Evolutionary conservation across 1,284 basidiomycete species (phyloP).

Genomic region (Puccinia coronata): DNA sequence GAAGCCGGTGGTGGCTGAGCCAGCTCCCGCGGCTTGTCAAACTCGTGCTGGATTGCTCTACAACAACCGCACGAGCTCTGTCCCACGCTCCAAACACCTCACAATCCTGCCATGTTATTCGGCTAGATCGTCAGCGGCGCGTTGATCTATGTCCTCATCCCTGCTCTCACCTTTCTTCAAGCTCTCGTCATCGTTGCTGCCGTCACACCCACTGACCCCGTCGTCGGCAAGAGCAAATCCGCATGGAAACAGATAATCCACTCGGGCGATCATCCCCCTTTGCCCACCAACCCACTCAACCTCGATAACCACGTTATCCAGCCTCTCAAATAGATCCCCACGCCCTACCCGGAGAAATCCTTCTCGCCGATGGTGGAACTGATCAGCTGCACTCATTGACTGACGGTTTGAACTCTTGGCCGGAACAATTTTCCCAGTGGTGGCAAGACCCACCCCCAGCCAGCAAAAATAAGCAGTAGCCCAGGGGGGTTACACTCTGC

Average conservation of each 20-base stretch:
- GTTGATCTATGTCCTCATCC: slow-evolving; percentile 84
- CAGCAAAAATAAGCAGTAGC: too few species aligned
- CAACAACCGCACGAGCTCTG: slow-evolving; percentile 86
- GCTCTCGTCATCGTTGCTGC: slow-evolving; percentile 89
- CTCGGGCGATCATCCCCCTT: too few species aligned
- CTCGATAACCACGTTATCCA: too few species aligned
- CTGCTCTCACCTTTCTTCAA: slow-evolving; percentile 80
- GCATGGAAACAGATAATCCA: slow-evolving; percentile 76
- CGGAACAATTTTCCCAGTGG: too few species aligned
- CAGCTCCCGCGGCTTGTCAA: slow-evolving; percentile 69
- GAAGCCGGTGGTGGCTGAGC: slow-evolving; percentile 58
- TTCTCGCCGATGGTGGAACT: too few species aligned
- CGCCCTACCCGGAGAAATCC: too few species aligned
- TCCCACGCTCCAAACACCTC: slow-evolving; percentile 71
- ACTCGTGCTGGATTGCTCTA: slow-evolving; percentile 87
- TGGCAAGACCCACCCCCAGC: too few species aligned
- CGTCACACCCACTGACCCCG: slow-evolving; percentile 92
- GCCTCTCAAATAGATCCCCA: too few species aligned
- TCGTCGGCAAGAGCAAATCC: slow-evolving; percentile 90
- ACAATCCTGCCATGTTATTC: slow-evolving; percentile 61
- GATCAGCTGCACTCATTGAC: too few species aligned
- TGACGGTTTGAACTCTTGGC: too few species aligned
- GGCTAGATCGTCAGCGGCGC: slow-evolving; percentile 58
- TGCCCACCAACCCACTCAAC: too few species aligned
- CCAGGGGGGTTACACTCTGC: too few species aligned